These are phyloP conservation scores for Globisporangium cederbergense DNA, from an alignment of 352 stramenopile genomes.

Conservation along the genomic window DNA sequence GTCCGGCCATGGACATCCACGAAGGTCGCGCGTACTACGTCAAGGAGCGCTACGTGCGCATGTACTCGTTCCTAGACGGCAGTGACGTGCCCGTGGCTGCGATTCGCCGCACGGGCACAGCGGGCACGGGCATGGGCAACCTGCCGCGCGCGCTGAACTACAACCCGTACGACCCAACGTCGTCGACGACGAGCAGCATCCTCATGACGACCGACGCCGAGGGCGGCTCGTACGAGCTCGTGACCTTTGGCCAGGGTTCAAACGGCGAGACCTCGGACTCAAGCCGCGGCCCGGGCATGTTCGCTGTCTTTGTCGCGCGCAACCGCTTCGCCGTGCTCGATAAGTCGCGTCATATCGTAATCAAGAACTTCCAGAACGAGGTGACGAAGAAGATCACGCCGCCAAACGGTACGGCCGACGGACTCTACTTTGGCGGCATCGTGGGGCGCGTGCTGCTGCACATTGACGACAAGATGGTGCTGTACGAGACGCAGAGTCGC, in stretches of 20 bases:
- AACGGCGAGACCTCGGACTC: conserved; percentile 89
- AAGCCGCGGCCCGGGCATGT: conserved; percentile 92
- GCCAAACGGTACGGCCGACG: conserved; percentile 94
- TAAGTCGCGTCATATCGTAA: conserved; percentile 95
- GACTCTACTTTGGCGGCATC: conserved; percentile 95
- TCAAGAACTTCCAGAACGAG: conserved; percentile 99
- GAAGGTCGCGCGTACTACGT: conserved; percentile 93
- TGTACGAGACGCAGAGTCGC: conserved; percentile 98
- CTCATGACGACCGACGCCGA: conserved; percentile 95
- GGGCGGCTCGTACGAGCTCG: conserved; percentile 97
- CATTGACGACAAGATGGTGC: conserved; percentile 95
- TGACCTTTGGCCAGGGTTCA: conserved; percentile 89
- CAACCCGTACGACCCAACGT: conserved; percentile 95
- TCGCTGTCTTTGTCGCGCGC: conserved; percentile 95
- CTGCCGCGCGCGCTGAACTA: conserved; percentile 93
- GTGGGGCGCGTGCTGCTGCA: conserved; percentile 97
- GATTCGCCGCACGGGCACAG: conserved; percentile 62
- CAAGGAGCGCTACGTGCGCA: conserved; percentile 97
- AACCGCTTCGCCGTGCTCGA: conserved; percentile 99
- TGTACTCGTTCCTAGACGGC: conserved; percentile 92
- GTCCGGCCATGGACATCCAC: conserved; percentile 91
- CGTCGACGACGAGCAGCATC: conserved; percentile 86
- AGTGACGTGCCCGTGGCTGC: conserved; percentile 73
- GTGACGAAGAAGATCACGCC: conserved; percentile 97
- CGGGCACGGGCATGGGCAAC: conserved; percentile 88